phyloP scores from a whole-genome alignment of 192 early-diverging fungal genomes.

The Bifiguratus adelaidae region DNA sequence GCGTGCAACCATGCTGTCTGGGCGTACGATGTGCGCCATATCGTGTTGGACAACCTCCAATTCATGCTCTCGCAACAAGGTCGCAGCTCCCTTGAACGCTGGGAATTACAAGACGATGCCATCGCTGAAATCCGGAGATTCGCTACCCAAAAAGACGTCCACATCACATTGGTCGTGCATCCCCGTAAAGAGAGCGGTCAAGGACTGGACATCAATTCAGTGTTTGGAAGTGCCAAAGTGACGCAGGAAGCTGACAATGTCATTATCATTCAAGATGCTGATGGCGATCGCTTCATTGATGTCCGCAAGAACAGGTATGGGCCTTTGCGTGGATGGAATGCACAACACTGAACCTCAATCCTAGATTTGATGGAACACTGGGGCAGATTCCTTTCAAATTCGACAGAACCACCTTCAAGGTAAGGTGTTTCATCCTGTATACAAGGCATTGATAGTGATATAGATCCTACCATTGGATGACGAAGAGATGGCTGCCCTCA shows the following conservation, averaged over 20 bases:
- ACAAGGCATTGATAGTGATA: too few relatives aligned
- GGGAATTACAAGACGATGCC: conserved; percentile 58
- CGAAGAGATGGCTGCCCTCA: too few relatives aligned
- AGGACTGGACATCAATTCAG: conserved; percentile 49
- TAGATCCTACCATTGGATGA: too few relatives aligned
- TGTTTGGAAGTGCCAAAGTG: conserved; percentile 65
- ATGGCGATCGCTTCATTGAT: conserved; percentile 33
- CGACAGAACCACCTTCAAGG: conserved; percentile 7
- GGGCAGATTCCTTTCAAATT: conserved; percentile 38
- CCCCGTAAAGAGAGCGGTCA: conserved; percentile 50
- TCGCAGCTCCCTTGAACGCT: conserved; percentile 39
- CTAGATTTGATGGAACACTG: conserved; percentile 55
- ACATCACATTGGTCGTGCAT: conserved; percentile 63
- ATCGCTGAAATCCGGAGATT: conserved; percentile 50
- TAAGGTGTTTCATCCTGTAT: too few relatives aligned
- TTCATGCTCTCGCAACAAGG: conserved; percentile 64
- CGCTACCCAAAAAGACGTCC: conserved; percentile 57
- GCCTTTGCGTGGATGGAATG: too few relatives aligned
- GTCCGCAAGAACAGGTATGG: conserved; percentile 50
- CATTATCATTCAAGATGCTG: conserved; percentile 44
- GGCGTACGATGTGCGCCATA: conserved; percentile 59
- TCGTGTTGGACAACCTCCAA: conserved; percentile 66
- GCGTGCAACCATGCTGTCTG: conserved; percentile 58
- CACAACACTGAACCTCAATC: too few relatives aligned
- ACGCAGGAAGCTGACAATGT: conserved; percentile 75